These are phyloP conservation scores for Tetrapisispora nanseiensis DNA, from an alignment of 805 yeast genomes.

Conservation along the genomic window DNA sequence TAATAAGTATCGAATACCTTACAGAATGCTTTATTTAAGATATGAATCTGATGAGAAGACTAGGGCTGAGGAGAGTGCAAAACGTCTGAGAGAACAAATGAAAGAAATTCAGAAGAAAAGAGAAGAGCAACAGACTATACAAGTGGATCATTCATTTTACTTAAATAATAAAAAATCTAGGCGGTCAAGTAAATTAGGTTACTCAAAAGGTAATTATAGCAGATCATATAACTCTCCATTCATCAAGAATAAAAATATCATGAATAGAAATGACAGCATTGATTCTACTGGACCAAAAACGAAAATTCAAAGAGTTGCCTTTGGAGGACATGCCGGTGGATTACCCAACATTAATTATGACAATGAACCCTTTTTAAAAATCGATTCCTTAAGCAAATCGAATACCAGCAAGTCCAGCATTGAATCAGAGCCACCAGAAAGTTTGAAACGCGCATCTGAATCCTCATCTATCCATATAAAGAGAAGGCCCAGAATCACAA, in stretches of 20 bases:
- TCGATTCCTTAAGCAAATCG: no score
- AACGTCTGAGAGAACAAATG: slow-evolving; percentile 27
- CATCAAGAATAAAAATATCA: no score
- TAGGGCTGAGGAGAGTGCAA: slow-evolving; percentile 30
- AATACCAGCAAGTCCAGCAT: no score
- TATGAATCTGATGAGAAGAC: slow-evolving; percentile 26
- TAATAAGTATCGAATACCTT: slow-evolving; percentile 29
- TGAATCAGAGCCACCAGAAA: not conserved
- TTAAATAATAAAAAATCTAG: slow-evolving; percentile 7
- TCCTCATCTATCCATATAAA: not conserved
- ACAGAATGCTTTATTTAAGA: slow-evolving; percentile 28
- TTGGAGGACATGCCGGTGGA: slow-evolving; percentile 26
- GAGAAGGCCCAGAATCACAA: slow-evolving; percentile 1
- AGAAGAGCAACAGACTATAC: slow-evolving; percentile 25
- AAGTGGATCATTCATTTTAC: slow-evolving; percentile 15
- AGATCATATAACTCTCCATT: slow-evolving; percentile 15
- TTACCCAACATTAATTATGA: no score
- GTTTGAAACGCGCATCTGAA: not conserved
- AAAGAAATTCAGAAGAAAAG: slow-evolving; percentile 24
- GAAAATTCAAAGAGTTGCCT: slow-evolving; percentile 22
- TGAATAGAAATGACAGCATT: no score
- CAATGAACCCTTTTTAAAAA: no score
- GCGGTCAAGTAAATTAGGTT: slow-evolving; percentile 2
- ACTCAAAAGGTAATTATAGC: slow-evolving; percentile 6
- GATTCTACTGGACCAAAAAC: slow-evolving; percentile 10